Base-by-base conservation (phyloP, 352 stramenopile species). In the Pythium inflatum region DNA sequence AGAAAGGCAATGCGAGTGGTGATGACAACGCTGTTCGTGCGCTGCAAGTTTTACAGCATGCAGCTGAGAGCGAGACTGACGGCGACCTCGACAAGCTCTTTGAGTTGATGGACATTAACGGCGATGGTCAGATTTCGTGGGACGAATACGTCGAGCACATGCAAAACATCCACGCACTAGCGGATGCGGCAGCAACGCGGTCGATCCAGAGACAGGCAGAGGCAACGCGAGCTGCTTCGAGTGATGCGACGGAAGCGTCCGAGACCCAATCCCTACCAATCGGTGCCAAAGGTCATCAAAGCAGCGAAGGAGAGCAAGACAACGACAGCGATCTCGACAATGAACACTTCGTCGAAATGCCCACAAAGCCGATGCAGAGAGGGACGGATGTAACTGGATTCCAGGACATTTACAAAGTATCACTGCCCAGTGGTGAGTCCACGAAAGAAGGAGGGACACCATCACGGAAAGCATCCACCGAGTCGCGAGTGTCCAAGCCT, bases 71-170 rank as follows among this genome's bases (percentile, higher is more conserved):
- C 13, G 76, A 84, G 34, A 73, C 67, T 1, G 66, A 74, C 3
- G 80, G 80, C 4, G 76, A 83, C 61, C 45, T 88, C 3, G 76
- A 88, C 50, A 51, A n/a, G 16, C 56, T 88, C 2, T 88, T 88
- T 36, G 64, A 38, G 0, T 57, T 73, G 4, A 88, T 88, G 80
- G 80, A 88, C 48, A 61, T 78, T 1, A 88, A 86, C 53, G 78
- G 78, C 3, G 80, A 88, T 38, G 78, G 66, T 3, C 65, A 75
- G 55, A 76, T 88, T 7, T 86, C 80, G n/a, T 88, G 80, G 80
- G 68, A 78, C 27, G 80, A 86, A 43, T 88, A 88, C 41, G 70
- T 70, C 12, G 66, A 77, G 24, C 71, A 81, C 49, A 85, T 88
- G 76, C 80, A 88, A 25, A 82, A 71, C 18, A 59, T 88, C 22